Base-by-base conservation (phyloP, 148 eudicot species). In the Fagopyrum tataricum region DNA sequence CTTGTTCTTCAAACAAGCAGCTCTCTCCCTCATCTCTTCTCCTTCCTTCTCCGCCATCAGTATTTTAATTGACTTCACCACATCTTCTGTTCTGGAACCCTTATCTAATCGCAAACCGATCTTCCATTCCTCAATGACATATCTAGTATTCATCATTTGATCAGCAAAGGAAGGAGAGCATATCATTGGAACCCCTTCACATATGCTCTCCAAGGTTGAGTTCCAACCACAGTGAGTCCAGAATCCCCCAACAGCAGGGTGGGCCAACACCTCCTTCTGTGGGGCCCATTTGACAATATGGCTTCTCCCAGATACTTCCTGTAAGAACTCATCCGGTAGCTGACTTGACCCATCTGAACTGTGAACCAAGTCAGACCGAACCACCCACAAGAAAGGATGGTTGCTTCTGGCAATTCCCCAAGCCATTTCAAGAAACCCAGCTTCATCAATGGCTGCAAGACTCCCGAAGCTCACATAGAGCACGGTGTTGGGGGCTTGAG, bases 181-280 rank as follows among this genome's bases (percentile, higher is more conserved):
- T 15, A 87, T 75, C 90, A 87, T 87, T 0, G 87, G 83, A 31
- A 87, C 87, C 66, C 90, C 90, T 77, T 82, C 82, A 42, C 37
- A 31, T 31, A 31, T 31, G 37, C 37, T 31, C 37, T 31, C 37
- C 37, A 31, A 31, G 37, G 37, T 31, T 1, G 37, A 31, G 37
- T 31, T 31, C 37, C 37, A 31, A 31, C 37, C 37, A 31, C 37
- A 31, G 37, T 31, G 37, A 31, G 37, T 31, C 37, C 37, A 31
- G 37, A 31, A 31, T 31, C 37, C 37, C 37, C 37, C 37, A 31
- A 31, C 37, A 31, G 37, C 37, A 31, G 37, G 37, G 37, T 31
- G 37, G 37, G 37, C 37, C 37, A 31, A 31, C 37, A 31, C 37
- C 37, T 31, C 37, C 37, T 31, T 31, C 37, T 31, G 37, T 31